Evolutionary conservation across 495 filamentous ascomycete species (phyloP), one percentile per base, ranked within the genome.

Genomic region (Aspergillus wentii): DNA sequence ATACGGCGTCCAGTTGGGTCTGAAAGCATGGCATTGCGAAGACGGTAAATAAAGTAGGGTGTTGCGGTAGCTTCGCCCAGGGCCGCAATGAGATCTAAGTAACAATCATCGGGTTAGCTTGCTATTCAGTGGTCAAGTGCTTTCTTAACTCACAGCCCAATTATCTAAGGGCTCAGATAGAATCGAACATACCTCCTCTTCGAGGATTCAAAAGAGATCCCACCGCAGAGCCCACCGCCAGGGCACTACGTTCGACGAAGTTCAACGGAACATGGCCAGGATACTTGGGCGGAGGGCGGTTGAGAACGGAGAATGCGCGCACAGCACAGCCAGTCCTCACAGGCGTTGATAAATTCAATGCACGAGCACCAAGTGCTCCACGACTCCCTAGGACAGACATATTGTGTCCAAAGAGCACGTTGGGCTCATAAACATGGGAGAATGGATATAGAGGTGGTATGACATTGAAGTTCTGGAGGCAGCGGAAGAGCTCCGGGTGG

Each of bases 1-100:
- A 98, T 95, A 19, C 89, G 82, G 0, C 92, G 86, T 17, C 92
- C 94, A 0, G 88, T 95, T 4, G 85, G 74, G 44, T 79, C 66
- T 8, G 75, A 61, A 35, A 97, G 86, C 92, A 98, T 98, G 28
- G 79, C 87, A 51, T 90, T 75, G 39, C 88, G 87, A 10, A 99
- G 86, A 34, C 86, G 85, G 68, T 85, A 79, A 60, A 96, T 88
- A 68, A 97, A 97, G 71, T 88, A 95, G 18, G 94, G 92, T 21
- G 88, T 86, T 35, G 89, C 86, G 4, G 91, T 97, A 25, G 88
- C 79, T 73, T 98, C 92, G 54, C 89, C 94, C 11, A 94, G 80
- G 17, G 88, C 75, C 16, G 92, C 94, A 45, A 98, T 95, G 33
- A 98, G 78, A 69, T 98, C 92, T 90, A 32, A 17, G 19, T 11